These are phyloP conservation scores for Pythium rishiriense DNA, from an alignment of 352 stramenopile species.

Conservation along the genomic window DNA sequence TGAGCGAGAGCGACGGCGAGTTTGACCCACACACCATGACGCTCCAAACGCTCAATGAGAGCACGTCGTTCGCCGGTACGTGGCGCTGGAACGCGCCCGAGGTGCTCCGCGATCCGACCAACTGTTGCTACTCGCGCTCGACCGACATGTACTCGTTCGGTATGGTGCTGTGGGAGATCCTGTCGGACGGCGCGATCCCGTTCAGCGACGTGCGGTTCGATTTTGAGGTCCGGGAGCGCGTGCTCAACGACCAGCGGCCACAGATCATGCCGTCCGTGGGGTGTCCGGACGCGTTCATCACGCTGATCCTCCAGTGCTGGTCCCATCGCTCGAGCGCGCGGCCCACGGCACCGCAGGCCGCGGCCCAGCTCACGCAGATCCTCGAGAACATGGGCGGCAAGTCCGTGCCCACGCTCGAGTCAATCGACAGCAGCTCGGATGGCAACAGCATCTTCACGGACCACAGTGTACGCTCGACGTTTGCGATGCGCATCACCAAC, in stretches of 20 bases:
- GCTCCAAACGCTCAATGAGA: conserved; percentile 47
- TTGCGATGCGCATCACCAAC: conserved; percentile 62
- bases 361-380: conserved; percentile 52
- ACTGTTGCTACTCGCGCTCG: conserved; percentile 58
- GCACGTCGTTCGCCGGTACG: conserved; percentile 65
- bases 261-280: conserved; percentile 45
- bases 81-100: conserved; percentile 75
- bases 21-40: conserved; percentile 29
- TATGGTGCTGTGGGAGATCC: conserved; percentile 76
- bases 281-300: conserved; percentile 54
- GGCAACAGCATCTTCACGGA: conserved; percentile 42
- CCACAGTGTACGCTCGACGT: conserved; percentile 34
- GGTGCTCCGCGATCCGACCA: conserved; percentile 63
- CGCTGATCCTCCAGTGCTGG: conserved; percentile 67
- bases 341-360: conserved; percentile 46
- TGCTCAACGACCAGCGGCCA: conserved; percentile 52
- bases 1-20: conserved; percentile 7
- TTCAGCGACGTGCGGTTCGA: conserved; percentile 70
- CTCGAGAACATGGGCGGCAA: conserved; percentile 51
- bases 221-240: conserved; percentile 67
- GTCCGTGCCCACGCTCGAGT: conserved; percentile 40
- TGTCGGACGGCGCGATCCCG: conserved; percentile 54
- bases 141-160: conserved; percentile 79
- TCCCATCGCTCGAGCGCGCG: conserved; percentile 43
- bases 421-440: conserved; percentile 64